Percentiles rank a stretch among this genome's conserved stretches.
Conservation (phyloP, 164 flowering plant species). For the Saururus chinensis region DNA sequence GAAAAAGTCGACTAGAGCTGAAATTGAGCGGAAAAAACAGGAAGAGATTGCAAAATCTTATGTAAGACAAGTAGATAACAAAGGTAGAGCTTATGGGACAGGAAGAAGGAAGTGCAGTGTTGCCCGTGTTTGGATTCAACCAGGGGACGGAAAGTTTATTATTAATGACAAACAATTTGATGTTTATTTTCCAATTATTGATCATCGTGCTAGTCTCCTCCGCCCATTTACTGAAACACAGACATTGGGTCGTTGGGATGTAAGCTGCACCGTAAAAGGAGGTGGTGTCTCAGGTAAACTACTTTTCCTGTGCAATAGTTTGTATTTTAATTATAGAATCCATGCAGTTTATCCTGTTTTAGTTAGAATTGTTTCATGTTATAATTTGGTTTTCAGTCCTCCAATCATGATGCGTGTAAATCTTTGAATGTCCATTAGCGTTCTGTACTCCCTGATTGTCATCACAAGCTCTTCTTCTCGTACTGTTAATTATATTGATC, state of each 20-base stretch:
- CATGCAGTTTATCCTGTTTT: too few species aligned
- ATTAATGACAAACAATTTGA: constrained; percentile 81
- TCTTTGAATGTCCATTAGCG: too few species aligned
- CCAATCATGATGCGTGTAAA: too few species aligned
- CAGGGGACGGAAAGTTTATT: constrained; percentile 78
- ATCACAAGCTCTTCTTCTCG: not conserved
- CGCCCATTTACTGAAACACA: constrained; percentile 86
- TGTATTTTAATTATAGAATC: too few species aligned
- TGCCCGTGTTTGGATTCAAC: constrained; percentile 94
- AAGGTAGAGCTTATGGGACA: constrained; percentile 95
- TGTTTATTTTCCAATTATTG: constrained; percentile 83
- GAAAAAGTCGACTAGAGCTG: constrained; percentile 48
- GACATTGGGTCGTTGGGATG: constrained; percentile 90
- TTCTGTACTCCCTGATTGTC: not conserved
- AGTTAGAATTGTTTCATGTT: too few species aligned
- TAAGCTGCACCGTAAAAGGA: constrained; percentile 84
- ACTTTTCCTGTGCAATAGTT: not conserved
- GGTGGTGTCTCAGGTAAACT: constrained; percentile 74
- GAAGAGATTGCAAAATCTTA: constrained; percentile 73
- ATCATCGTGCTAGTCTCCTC: constrained; percentile 85
- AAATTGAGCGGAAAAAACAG: constrained; percentile 74
- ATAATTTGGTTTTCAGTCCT: too few species aligned
- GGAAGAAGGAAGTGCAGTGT: constrained; percentile 93
- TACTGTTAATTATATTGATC: not conserved
- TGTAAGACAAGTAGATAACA: constrained; percentile 74